Evolutionary conservation across 176 grass and related monocot genomes (phyloP).

Genomic region (Zoysia japonica): DNA sequence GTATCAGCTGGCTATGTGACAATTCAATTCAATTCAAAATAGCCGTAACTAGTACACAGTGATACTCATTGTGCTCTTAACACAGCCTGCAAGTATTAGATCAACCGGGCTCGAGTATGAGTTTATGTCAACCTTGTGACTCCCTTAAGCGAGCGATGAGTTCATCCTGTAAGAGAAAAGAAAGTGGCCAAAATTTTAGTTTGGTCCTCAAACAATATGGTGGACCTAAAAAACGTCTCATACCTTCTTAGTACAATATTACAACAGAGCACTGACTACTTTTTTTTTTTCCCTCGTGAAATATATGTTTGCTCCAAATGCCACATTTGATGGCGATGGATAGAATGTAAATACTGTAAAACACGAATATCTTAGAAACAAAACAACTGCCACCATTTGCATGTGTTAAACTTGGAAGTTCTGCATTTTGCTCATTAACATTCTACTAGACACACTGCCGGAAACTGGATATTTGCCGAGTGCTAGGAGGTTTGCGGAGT

Average conservation of each 20-base stretch:
- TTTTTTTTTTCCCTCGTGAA: background rate
- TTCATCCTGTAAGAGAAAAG: constrained; percentile 52
- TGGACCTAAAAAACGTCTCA: background rate
- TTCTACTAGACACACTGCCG: too few relatives aligned
- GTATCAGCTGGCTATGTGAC: background rate
- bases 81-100: background rate
- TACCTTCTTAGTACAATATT: background rate
- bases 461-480: too few relatives aligned
- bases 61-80: constrained; percentile 12
- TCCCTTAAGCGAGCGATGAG: constrained; percentile 55
- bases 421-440: too few relatives aligned
- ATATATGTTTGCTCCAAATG: background rate
- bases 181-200: background rate
- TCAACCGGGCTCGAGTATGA: background rate
- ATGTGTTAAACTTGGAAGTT: too few relatives aligned
- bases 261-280: background rate
- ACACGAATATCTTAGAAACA: too few relatives aligned
- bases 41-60: background rate
- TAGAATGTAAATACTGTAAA: background rate
- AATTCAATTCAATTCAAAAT: background rate
- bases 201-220: background rate
- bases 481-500: too few relatives aligned
- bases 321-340: background rate
- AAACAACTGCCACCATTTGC: too few relatives aligned
- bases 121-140: constrained; percentile 29